Base-by-base conservation (phyloP, 306 rosid genomes). In the Myrica gale region DNA sequence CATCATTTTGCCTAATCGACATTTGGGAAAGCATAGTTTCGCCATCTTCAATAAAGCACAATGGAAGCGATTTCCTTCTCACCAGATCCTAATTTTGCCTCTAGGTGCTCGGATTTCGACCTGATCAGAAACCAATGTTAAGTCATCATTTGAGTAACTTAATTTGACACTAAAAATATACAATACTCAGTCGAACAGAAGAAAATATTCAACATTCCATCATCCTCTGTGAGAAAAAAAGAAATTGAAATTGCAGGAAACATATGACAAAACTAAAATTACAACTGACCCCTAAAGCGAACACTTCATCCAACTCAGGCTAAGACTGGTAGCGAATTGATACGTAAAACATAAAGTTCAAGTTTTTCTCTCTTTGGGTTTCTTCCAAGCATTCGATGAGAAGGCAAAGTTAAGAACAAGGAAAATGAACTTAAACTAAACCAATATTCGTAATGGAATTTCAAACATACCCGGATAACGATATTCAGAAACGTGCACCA, bases 21-120 rank as follows among this genome's bases (percentile, higher is more conserved):
- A 84, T 79, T 86, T 90, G 41, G 88, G 88, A 80, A 87, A 76
- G 88, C 92, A 87, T 72, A 76, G 54, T 51, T 85, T 87, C 73
- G 74, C 76, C 97, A 90, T 89, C 70, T 69, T 66, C 4, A 5
- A 3, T 50, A 47, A 60, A 20, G 47, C 74, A 26, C 60, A 42
- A 13, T 43, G 15, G 12, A 23, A 43, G 55, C 43, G n/a, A 45
- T 6, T 41, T 68, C 61, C 23, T 44, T 7, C 54, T 26, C 68
- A 46, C 75, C 79, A 46, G 61, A 23, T 46, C 9, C 55, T 43
- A 63, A 42, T 23, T 72, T 7, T 41, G 43, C 68, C 57, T 68
- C 65, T 48, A 26, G 67, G 46, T n/a, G 32, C 47, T 78, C 63
- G 68, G 78, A 66, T 51, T 60, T 57, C 48, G 52, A 44, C 79